These are phyloP conservation scores for Fraxinus pennsylvanica DNA, from an alignment of 257 asterid species.

Conservation along the genomic window DNA sequence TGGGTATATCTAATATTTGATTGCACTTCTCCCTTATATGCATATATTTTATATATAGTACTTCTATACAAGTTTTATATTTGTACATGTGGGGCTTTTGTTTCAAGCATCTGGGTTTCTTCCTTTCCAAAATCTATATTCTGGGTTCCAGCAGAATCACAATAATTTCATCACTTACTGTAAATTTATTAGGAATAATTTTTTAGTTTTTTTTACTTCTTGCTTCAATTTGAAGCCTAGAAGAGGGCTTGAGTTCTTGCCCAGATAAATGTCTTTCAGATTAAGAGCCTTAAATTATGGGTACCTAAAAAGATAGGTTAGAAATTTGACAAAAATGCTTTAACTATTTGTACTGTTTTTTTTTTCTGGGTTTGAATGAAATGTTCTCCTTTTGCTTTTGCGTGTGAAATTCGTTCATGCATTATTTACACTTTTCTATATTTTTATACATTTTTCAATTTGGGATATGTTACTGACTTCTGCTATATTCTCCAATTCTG, in stretches of 20 bases:
- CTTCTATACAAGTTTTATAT: conserved; percentile 3
- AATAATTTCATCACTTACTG: not conserved
- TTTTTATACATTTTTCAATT: conserved; percentile 32
- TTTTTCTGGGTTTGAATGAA: not conserved
- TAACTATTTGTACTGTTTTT: conserved; percentile 12
- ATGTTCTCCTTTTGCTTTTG: conserved; percentile 37
- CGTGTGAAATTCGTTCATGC: conserved; percentile 43
- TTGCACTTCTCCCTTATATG: conserved; percentile 36
- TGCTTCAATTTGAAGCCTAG: not conserved
- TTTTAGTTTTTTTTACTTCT: not conserved
- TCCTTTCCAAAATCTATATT: conserved; percentile 28
- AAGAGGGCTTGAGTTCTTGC: conserved; percentile 40
- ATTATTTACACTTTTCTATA: conserved; percentile 35
- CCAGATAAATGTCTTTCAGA: not conserved
- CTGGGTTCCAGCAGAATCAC: not conserved
- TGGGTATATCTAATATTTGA: conserved; percentile 67
- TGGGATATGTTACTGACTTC: conserved; percentile 53
- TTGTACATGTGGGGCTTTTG: conserved; percentile 39
- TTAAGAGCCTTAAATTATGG: conserved; percentile 32
- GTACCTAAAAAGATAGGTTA: conserved; percentile 23
- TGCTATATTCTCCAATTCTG: conserved; percentile 40
- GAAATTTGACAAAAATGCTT: conserved; percentile 22
- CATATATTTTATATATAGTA: not conserved
- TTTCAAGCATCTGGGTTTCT: conserved; percentile 22
- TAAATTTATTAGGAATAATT: not conserved